Base-by-base conservation (phyloP, 2,329 filamentous ascomycete genomes). In the Colletotrichum tamarilloi region DNA sequence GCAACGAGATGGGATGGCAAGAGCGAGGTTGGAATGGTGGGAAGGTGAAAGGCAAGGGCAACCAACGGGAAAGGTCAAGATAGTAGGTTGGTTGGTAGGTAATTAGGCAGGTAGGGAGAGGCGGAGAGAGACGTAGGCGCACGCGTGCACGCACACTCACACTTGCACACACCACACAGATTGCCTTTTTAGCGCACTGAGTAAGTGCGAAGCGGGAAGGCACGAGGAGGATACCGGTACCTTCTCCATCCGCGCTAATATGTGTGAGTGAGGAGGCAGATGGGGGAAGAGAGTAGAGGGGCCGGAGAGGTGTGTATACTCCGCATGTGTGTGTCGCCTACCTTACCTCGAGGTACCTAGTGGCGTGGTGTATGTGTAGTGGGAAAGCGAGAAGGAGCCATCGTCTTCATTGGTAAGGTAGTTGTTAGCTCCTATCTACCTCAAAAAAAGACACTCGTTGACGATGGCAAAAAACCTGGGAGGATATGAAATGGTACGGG, bases 1-100 rank as follows among this genome's bases (percentile, higher is more conserved):
- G 70, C 35, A 60, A 56, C 62, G 46, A 73, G 70, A 73, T 73
- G 67, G 70, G 70, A 73, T 70, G 70, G 70, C 67, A 70, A 73
- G 67, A 70, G 59, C 55, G 67, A 64, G 55, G 55, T 70, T 73
- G 66, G 60, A 42, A 55, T 60, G 65, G 60, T 7, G 64, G 52
- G 26, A 62, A 58, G 52, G 22, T 19, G 35, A 22, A 67, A 72
- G 53, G 69, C 66, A 62, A 52, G 63, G 63, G n/a, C 22, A 49
- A 57, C 42, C 42, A 49, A 49, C 19, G 19, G 19, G 19, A 49
- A 49, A 19, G 42, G 42, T 49, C 42, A 49, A 49, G 42, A 49
- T 49, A 22, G 42, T 49, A 22, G 42, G 8, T 49, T n/a, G 19
- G 16, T 49, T 49, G 42, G 42, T 49, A 49, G 19, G 42, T 49